phyloP scores from a whole-genome alignment of 202 grass and related monocot genomes.

The Tripidium arundinaceum region DNA sequence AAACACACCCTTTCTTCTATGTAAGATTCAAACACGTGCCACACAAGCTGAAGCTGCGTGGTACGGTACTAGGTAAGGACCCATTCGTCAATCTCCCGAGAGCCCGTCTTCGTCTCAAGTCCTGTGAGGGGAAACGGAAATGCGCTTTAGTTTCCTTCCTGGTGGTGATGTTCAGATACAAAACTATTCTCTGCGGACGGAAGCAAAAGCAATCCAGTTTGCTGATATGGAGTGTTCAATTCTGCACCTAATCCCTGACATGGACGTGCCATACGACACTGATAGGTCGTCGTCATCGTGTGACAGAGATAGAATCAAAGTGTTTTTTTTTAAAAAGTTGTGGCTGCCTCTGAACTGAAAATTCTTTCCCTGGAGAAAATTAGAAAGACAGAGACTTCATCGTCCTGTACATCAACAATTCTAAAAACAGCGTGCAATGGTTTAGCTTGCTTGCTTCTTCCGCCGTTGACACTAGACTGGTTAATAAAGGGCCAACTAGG shows the following conservation, averaged over 20 bases:
- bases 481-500: neutral
- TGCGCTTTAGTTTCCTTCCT: neutral
- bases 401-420: neutral
- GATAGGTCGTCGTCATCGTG: constrained; percentile 3
- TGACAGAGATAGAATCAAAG: constrained; percentile 24
- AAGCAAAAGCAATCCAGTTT: constrained; percentile 24
- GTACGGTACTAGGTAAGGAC: constrained; percentile 21
- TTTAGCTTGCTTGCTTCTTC: constrained; percentile 19
- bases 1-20: neutral
- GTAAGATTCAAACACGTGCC: constrained; percentile 7
- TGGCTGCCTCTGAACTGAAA: neutral
- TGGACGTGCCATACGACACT: constrained; percentile 23
- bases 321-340: neutral
- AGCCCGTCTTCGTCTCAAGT: constrained; percentile 33
- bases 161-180: constrained; percentile 9
- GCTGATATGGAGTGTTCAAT: constrained; percentile 22
- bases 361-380: neutral
- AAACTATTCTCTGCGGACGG: constrained; percentile 3
- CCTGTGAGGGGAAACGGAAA: constrained; percentile 1
- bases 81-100: constrained; percentile 20
- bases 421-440: neutral
- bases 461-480: constrained; percentile 14
- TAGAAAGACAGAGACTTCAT: constrained; percentile 13
- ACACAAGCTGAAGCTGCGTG: constrained; percentile 4
- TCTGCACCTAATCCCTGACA: constrained; percentile 45